A percentile compares a stretch with the other conserved stretches of the same genome.
These are phyloP conservation scores for Coemansia sp. DNA, from an alignment of 192 early-diverging fungal species.

Conservation along the genomic window DNA sequence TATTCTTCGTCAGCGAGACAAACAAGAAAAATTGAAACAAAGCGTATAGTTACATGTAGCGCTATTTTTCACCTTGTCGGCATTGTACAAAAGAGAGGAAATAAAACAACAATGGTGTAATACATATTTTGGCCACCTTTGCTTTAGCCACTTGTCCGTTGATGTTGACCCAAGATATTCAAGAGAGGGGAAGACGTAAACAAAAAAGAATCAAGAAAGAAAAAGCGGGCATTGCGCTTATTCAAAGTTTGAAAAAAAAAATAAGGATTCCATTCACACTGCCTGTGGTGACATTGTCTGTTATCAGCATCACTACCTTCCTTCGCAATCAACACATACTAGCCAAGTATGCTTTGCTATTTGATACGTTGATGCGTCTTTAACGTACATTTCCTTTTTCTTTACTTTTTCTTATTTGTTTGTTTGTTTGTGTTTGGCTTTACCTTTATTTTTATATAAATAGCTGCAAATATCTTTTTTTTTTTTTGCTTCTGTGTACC, in stretches of 20 bases:
- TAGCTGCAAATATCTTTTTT: not conserved
- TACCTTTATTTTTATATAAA: constrained; percentile 1
- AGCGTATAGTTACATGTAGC: constrained; percentile 7
- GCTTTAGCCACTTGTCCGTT: constrained; percentile 6
- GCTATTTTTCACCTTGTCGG: not conserved
- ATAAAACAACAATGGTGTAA: constrained; percentile 6
- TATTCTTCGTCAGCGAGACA: not conserved
- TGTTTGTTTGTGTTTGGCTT: not conserved
- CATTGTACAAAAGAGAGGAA: constrained; percentile 5
- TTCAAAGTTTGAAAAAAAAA: not conserved
- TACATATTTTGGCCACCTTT: constrained; percentile 3
- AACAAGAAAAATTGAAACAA: not conserved
- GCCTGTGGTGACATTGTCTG: not conserved
- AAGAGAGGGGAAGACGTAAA: not conserved
- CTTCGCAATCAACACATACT: no score
- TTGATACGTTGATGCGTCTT: not conserved
- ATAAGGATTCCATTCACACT: not conserved
- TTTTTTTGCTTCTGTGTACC: not conserved
- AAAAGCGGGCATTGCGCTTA: not conserved
- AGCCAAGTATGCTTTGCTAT: not conserved
- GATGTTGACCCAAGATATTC: not conserved
- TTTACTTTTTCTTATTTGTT: not conserved
- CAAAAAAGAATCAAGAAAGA: not conserved
- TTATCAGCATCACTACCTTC: not conserved
- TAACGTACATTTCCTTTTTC: not conserved